A percentile compares a stretch with the other conserved stretches of the same genome.
These are phyloP conservation scores for Lasiodiplodia gonubiensis DNA, from an alignment of 2,329 filamentous ascomycete genomes.

Conservation along the genomic window DNA sequence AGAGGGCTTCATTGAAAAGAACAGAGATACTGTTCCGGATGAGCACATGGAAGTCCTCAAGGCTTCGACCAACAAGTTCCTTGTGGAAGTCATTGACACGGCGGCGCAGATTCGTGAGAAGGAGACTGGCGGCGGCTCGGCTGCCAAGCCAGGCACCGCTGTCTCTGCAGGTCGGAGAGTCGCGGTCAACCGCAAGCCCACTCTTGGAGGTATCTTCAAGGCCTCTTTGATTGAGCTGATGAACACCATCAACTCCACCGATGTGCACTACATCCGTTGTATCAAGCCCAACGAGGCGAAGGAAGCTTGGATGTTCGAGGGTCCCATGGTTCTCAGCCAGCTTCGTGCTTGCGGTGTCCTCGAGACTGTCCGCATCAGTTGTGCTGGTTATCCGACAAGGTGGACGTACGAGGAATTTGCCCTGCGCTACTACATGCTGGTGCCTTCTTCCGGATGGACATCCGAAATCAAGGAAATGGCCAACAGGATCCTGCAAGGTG, in stretches of 20 bases:
- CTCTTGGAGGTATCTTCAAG: slow-evolving; percentile 97
- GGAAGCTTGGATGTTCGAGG: slow-evolving; percentile 96
- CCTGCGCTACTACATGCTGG: slow-evolving; percentile 96
- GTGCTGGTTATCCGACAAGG: slow-evolving; percentile 92
- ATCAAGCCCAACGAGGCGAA: slow-evolving; percentile 99
- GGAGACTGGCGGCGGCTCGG: slow-evolving; percentile 66
- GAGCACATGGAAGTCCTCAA: slow-evolving; percentile 95
- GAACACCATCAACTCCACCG: slow-evolving; percentile 95
- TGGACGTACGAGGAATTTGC: slow-evolving; percentile 99
- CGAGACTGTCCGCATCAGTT: slow-evolving; percentile 96
- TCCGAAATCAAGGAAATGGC: slow-evolving; percentile 94
- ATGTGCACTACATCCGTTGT: slow-evolving; percentile 98
- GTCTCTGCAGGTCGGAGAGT: slow-evolving; percentile 78
- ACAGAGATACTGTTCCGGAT: slow-evolving; percentile 96
- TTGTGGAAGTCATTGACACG: slow-evolving; percentile 82
- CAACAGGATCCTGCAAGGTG: slow-evolving; percentile 86
- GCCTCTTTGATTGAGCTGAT: slow-evolving; percentile 97
- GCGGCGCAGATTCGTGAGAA: slow-evolving; percentile 89
- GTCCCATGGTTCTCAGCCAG: slow-evolving; percentile 97
- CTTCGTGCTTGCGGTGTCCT: slow-evolving; percentile 97
- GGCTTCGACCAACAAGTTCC: slow-evolving; percentile 82
- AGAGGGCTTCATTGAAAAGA: slow-evolving; percentile 99
- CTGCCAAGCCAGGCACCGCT: slow-evolving; percentile 72
- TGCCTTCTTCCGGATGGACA: slow-evolving; percentile 88
- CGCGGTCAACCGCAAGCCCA: slow-evolving; percentile 94